Evolutionary conservation across 768 basidiomycete species (phyloP).

Genomic region (Suillus hirtellus): DNA sequence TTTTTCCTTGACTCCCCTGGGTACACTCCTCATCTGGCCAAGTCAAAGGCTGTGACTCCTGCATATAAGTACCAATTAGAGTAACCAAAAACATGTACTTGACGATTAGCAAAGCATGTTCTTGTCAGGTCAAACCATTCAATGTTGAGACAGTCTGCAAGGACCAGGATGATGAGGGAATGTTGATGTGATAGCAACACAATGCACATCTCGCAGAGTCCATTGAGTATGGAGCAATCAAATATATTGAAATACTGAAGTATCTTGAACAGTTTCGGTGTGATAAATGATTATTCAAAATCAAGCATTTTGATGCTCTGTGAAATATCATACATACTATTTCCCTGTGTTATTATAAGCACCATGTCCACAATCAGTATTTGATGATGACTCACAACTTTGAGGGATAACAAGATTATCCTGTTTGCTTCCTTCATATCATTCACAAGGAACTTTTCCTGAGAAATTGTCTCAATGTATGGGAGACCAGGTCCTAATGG

Average conservation of each 20-base stretch:
- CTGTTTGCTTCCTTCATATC: not conserved
- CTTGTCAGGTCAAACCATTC: not conserved
- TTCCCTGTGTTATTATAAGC: not conserved
- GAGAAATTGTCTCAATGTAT: not conserved
- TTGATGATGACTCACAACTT: not conserved
- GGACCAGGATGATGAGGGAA: not conserved
- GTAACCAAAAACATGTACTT: not conserved
- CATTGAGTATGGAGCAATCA: not conserved
- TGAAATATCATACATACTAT: not conserved
- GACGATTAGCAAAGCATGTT: not conserved
- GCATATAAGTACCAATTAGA: no score
- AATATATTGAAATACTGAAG: not conserved
- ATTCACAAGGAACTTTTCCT: not conserved
- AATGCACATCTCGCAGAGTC: not conserved
- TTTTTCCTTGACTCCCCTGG: no score
- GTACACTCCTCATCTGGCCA: no score
- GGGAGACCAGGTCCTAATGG: not conserved
- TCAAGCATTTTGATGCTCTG: not conserved
- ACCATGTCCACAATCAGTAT: not conserved
- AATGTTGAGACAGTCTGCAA: not conserved
- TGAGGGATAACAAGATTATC: not conserved
- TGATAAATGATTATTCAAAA: not conserved
- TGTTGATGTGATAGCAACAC: not conserved
- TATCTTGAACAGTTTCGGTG: not conserved
- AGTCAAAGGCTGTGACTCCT: no score